Conservation (phyloP, 768 basidiomycete species). For the Bullera alba region DNA sequence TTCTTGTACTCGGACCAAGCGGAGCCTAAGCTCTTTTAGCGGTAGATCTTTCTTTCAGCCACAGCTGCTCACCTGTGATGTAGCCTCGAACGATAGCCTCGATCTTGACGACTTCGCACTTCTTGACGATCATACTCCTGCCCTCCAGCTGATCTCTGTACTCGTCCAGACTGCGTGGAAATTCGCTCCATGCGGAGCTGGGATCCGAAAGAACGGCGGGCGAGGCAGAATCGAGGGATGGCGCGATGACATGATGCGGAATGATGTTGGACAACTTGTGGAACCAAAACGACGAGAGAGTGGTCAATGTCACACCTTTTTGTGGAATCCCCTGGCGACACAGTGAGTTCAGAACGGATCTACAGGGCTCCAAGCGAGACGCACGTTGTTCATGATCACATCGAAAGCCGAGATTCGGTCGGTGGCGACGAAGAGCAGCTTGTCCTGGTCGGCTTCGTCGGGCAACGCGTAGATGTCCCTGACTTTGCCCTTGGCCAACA, state of each 20-base stretch:
- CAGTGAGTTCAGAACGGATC: background rate
- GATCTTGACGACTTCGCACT: conserved; percentile 78
- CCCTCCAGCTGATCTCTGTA: conserved; percentile 73
- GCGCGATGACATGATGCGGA: conserved; percentile 82
- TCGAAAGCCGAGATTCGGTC: conserved; percentile 97
- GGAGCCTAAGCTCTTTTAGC: conserved; percentile 58
- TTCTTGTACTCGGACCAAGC: conserved; percentile 92
- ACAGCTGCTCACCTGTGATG: conserved; percentile 66
- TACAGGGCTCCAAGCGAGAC: conserved; percentile 34
- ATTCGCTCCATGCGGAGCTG: conserved; percentile 52
- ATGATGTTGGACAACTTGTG: conserved; percentile 67
- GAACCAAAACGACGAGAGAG: conserved; percentile 95
- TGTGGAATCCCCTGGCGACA: conserved; percentile 74
- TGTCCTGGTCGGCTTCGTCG: conserved; percentile 54
- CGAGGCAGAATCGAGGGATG: conserved; percentile 49
- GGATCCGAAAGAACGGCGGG: conserved; percentile 14
- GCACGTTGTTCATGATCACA: conserved; percentile 84
- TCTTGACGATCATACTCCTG: conserved; percentile 82
- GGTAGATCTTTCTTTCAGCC: background rate
- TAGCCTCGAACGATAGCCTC: conserved; percentile 97
- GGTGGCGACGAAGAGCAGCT: conserved; percentile 83
- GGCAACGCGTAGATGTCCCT: conserved; percentile 78
- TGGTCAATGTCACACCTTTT: conserved; percentile 82
- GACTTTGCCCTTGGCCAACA: conserved; percentile 88
- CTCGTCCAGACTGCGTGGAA: conserved; percentile 70